Base-by-base conservation (phyloP, 2,329 filamentous ascomycete species). In the Hortaea sp. region DNA sequence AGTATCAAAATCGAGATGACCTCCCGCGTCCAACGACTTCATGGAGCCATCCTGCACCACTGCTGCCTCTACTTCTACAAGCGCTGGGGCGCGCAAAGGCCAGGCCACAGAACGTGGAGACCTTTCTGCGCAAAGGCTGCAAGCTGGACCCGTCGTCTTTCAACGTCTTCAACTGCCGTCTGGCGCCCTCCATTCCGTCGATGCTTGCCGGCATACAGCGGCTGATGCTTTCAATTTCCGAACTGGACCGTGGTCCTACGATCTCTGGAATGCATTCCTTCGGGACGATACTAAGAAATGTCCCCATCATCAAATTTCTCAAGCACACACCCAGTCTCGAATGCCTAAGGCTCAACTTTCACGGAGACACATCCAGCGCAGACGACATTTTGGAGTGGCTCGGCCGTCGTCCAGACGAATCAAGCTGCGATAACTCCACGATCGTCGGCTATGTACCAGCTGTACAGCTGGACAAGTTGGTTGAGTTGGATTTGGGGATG, bases 331-430 rank as follows among this genome's bases (percentile, higher is more conserved):
- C 50, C 4, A 34, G 44, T 1, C 47, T 61, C 4, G 41, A 55
- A 29, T 38, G 39, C 6, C 45, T 61, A 7, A 50, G 58, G 9
- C 42, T 61, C 13, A 61, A 61, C 40, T 61, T 61, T 41, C 12
- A 11, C 46, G 5, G 30, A 12, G n/a, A 30, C 13, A 30, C 43
- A n/a, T n/a, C 5, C 10, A 37, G 34, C 13, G 44, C 40, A 5
- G 27, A 47, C 5, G 5, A n/a, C 9, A 2, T 47, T 7, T 13
- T 50, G 30, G 39, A 48, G 20, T 48, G 46, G 30, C 35, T 48
- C 10, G 43, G 29, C 27, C 31, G 37, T 12, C 37, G 9, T 35
- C 32, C 9, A 9, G 9, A 20, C 4, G 20, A 20, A 20, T 35
- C 32, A 35, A 35, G 9, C 32, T 9, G 2, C 32, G 32, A 9